phyloP scores from a whole-genome alignment of 352 stramenopile genomes.

The Globisporangium orthogonon region DNA sequence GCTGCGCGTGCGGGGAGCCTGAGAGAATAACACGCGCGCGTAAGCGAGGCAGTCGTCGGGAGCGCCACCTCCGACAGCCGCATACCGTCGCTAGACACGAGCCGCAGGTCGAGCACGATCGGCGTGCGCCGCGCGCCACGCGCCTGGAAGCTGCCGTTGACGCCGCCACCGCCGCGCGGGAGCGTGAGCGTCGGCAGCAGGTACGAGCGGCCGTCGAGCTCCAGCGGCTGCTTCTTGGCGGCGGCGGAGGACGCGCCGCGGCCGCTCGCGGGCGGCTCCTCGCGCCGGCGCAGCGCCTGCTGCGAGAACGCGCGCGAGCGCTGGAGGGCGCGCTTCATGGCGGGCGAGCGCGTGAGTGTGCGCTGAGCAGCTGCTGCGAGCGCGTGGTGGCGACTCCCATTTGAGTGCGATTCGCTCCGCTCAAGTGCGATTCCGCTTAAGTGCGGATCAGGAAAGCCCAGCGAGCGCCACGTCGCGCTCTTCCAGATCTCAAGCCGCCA shows the following conservation, averaged over 20 bases:
- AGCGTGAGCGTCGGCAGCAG: constrained; percentile 67
- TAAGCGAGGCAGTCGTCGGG: neutral
- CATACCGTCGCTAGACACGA: constrained; percentile 66
- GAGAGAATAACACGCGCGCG: neutral
- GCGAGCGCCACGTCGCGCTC: neutral
- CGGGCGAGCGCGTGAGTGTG: neutral
- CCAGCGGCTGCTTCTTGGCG: constrained; percentile 19
- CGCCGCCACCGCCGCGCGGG: constrained; percentile 21
- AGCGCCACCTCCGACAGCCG: neutral
- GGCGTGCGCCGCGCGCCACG: constrained; percentile 32
- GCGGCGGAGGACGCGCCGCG: constrained; percentile 16
- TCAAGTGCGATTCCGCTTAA: neutral
- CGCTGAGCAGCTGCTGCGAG: no score
- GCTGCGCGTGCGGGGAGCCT: constrained; percentile 69
- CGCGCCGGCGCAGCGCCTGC: constrained; percentile 45
- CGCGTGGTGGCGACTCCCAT: neutral
- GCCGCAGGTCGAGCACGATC: constrained; percentile 66
- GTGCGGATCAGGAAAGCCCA: neutral
- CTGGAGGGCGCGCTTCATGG: constrained; percentile 30
- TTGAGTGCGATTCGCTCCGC: neutral
- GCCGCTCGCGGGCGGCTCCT: constrained; percentile 18
- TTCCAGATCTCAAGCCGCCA: constrained; percentile 1
- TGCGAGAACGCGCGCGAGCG: constrained; percentile 47
- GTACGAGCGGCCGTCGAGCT: constrained; percentile 64
- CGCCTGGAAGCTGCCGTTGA: constrained; percentile 26